A percentile compares a stretch with the other conserved stretches of the same genome.
Evolutionary conservation across 805 yeast species (phyloP).

Genomic region (Candida yuanshanica): DNA sequence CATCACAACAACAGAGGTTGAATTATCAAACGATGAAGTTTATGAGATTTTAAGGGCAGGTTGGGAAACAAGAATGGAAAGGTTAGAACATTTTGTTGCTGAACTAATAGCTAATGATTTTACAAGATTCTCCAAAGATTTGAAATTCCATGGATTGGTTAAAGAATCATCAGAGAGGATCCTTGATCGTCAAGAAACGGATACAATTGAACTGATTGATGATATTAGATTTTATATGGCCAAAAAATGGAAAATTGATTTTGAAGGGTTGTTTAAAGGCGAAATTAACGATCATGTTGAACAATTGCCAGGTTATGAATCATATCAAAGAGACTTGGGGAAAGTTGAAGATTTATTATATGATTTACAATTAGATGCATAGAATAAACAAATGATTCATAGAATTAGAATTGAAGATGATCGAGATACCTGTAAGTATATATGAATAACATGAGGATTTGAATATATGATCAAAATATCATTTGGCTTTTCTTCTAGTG

Average conservation of each 20-base stretch:
- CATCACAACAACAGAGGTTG: slow-evolving; percentile 27
- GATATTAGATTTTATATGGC: slow-evolving; percentile 63
- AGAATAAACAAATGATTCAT: not conserved
- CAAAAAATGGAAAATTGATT: slow-evolving; percentile 23
- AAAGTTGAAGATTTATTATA: slow-evolving; percentile 35
- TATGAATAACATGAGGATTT: not conserved
- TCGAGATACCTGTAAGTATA: not conserved
- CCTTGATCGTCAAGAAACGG: slow-evolving; percentile 59
- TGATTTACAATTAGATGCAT: slow-evolving; percentile 39
- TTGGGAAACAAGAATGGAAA: slow-evolving; percentile 61
- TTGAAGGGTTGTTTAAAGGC: slow-evolving; percentile 28
- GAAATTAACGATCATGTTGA: slow-evolving; percentile 19
- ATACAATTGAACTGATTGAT: slow-evolving; percentile 74
- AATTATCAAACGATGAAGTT: slow-evolving; percentile 31
- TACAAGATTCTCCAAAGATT: slow-evolving; percentile 28
- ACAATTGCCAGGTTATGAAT: slow-evolving; percentile 16
- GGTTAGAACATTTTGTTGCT: slow-evolving; percentile 61
- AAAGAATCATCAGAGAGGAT: slow-evolving; percentile 53
- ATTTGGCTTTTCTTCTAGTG: slow-evolving; percentile 27
- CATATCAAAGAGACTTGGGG: slow-evolving; percentile 28
- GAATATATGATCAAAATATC: slow-evolving; percentile 1
- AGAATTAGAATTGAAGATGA: not conserved
- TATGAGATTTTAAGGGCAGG: slow-evolving; percentile 57
- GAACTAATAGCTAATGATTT: slow-evolving; percentile 49
- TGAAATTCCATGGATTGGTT: slow-evolving; percentile 34